Conservation (phyloP, 2,329 filamentous ascomycete species). For the Penicillium sp. region DNA sequence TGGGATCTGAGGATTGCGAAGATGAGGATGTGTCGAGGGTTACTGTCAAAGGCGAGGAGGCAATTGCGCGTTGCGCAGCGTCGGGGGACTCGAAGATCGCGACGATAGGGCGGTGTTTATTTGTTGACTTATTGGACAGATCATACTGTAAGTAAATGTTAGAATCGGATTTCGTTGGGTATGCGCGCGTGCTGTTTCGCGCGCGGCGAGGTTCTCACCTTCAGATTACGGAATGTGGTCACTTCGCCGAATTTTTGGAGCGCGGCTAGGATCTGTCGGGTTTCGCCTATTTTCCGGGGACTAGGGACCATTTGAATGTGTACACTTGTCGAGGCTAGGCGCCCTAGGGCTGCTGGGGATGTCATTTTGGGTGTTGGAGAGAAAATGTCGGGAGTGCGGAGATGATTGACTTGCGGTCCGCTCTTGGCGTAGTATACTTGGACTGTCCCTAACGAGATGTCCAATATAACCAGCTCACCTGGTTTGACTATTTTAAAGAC, state of each 20-base stretch:
- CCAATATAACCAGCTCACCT: not conserved
- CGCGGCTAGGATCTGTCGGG: conserved; percentile 35
- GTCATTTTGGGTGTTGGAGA: conserved; percentile 18
- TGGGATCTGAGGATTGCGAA: not conserved
- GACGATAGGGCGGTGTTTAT: conserved; percentile 23
- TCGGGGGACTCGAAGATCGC: conserved; percentile 40
- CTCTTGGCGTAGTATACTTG: conserved; percentile 12
- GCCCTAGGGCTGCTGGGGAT: conserved; percentile 1
- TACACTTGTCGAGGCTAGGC: conserved; percentile 22
- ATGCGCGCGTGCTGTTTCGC: not conserved
- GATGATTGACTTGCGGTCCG: not conserved
- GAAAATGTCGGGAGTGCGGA: conserved; percentile 10
- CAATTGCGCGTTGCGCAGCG: conserved; percentile 34
- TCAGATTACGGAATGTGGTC: conserved; percentile 37
- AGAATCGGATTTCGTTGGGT: not conserved
- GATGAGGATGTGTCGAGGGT: conserved; percentile 5
- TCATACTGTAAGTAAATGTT: conserved; percentile 29
- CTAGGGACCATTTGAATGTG: conserved; percentile 31
- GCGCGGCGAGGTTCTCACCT: conserved; percentile 24
- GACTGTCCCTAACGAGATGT: not conserved
- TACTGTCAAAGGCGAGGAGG: conserved; percentile 33
- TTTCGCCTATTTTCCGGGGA: conserved; percentile 34
- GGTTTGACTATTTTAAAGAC: no score
- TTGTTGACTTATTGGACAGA: conserved; percentile 23
- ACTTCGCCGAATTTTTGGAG: conserved; percentile 46